phyloP scores from a whole-genome alignment of 306 rosid species.

The Hippophae gyantsensis region DNA sequence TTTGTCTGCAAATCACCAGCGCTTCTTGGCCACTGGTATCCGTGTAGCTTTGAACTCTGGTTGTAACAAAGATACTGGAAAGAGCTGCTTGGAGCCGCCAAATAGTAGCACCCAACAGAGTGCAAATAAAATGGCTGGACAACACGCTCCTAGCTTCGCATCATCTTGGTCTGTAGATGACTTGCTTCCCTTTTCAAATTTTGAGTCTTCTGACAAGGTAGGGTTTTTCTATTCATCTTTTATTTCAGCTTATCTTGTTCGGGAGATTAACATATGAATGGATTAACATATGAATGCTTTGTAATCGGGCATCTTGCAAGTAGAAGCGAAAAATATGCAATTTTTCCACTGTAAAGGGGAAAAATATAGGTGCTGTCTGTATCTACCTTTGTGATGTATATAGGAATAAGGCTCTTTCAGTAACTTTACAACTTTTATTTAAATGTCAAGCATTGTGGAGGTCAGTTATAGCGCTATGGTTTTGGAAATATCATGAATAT shows the following conservation, averaged over 20 bases:
- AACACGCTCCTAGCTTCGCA: slow-evolving; percentile 41
- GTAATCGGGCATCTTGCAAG: too few species aligned
- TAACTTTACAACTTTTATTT: neutral
- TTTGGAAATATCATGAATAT: neutral
- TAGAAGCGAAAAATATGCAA: too few species aligned
- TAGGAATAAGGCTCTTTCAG: neutral
- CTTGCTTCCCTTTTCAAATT: slow-evolving; percentile 58
- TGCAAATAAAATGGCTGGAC: slow-evolving; percentile 36
- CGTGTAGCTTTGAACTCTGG: slow-evolving; percentile 57
- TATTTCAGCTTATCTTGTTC: neutral
- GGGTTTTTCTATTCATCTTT: slow-evolving; percentile 3
- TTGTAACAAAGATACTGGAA: slow-evolving; percentile 48
- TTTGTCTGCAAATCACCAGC: slow-evolving; percentile 85
- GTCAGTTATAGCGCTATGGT: neutral
- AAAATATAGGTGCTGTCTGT: too few species aligned
- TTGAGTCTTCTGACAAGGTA: slow-evolving; percentile 63
- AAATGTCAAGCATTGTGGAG: too few species aligned
- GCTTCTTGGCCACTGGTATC: slow-evolving; percentile 91
- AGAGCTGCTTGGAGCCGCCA: slow-evolving; percentile 55
- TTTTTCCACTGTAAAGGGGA: too few species aligned
- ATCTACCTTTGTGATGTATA: neutral
- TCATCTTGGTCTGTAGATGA: slow-evolving; percentile 88
- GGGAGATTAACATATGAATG: neutral
- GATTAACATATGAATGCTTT: neutral
- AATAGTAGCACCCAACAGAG: slow-evolving; percentile 35